Conservation (phyloP, 495 filamentous ascomycete species). For the Neurospora sp. region DNA sequence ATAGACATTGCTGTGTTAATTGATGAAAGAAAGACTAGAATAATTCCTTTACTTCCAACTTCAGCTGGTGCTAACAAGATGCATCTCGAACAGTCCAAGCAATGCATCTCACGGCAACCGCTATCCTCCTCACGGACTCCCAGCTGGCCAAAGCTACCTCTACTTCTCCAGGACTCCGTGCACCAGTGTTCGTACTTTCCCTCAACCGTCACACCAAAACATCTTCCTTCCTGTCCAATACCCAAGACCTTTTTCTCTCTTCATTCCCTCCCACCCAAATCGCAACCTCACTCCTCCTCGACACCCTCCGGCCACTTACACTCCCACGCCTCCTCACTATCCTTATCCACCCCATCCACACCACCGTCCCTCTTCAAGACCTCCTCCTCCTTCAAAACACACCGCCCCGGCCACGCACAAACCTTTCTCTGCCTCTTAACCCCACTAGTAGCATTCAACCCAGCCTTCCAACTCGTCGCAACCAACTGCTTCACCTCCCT, state of each 20-base stretch:
- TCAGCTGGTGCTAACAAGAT: neutral
- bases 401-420: slow-evolving; percentile 34
- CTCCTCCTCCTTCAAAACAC: slow-evolving; percentile 10
- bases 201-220: neutral
- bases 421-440: slow-evolving; percentile 33
- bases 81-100: neutral
- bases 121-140: neutral
- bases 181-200: neutral
- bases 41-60: accelerated
- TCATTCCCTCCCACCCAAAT: neutral
- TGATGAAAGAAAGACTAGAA: neutral
- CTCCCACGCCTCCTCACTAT: neutral
- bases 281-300: neutral
- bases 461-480: slow-evolving; percentile 34
- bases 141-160: neutral
- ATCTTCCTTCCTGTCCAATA: neutral
- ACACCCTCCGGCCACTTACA: neutral
- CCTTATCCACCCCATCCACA: neutral
- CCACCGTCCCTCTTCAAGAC: neutral
- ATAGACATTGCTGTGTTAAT: neutral
- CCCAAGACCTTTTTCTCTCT: neutral
- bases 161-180: neutral
- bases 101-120: neutral
- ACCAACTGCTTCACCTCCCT: slow-evolving; percentile 29
- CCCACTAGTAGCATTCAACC: slow-evolving; percentile 19